Evolutionary conservation across 2,329 filamentous ascomycete species (phyloP).

Genomic region (Waltergamsia citrina): DNA sequence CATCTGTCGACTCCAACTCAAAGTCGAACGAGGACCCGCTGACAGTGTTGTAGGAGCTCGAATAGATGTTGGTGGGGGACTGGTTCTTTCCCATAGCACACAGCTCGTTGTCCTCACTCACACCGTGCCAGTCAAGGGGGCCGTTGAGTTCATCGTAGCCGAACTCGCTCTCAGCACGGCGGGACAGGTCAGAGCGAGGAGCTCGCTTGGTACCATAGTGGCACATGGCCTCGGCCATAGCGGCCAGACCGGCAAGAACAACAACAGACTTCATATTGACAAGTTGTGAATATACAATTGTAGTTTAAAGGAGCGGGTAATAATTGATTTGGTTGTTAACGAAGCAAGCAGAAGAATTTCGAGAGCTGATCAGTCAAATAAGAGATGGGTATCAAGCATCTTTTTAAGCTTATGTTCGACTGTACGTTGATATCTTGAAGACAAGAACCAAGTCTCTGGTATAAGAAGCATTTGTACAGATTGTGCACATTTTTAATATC

Average conservation of each 20-base stretch:
- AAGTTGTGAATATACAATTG: constrained; percentile 2
- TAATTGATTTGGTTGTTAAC: too few species aligned
- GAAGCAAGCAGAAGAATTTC: too few species aligned
- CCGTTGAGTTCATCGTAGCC: constrained; percentile 30
- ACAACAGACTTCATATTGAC: constrained; percentile 11
- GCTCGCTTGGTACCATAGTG: constrained; percentile 24
- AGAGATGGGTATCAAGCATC: too few species aligned
- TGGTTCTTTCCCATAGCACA: constrained; percentile 37
- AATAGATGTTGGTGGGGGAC: constrained; percentile 41
- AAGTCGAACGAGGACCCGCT: constrained; percentile 17
- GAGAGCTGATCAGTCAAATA: too few species aligned
- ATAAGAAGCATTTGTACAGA: too few species aligned
- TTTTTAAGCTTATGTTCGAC: too few species aligned
- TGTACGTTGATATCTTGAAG: too few species aligned
- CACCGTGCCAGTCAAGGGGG: constrained; percentile 38
- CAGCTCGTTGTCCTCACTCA: constrained; percentile 26
- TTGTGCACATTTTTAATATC: too few species aligned
- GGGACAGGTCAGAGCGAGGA: constrained; percentile 16
- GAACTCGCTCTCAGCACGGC: constrained; percentile 22
- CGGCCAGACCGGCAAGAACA: constrained; percentile 8
- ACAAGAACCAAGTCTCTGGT: too few species aligned
- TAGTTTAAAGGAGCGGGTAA: not conserved
- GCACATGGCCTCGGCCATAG: constrained; percentile 15
- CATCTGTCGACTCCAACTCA: constrained; percentile 19
- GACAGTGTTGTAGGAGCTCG: constrained; percentile 8